phyloP scores from a whole-genome alignment of 1,284 basidiomycete genomes.

The Rhodotorula mucilaginosa region DNA sequence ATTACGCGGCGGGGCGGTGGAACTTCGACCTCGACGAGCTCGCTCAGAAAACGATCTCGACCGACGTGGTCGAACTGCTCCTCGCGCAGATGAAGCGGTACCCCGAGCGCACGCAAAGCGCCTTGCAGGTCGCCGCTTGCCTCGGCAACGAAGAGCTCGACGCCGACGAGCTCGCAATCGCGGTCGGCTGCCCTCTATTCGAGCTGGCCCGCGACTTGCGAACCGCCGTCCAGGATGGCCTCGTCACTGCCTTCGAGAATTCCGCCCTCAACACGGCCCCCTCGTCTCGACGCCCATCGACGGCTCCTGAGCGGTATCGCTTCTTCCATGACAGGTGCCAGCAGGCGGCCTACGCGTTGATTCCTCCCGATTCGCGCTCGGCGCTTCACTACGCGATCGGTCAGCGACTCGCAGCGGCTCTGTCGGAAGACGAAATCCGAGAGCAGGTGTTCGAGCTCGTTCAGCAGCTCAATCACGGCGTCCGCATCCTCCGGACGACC shows the following conservation, averaged over 20 bases:
- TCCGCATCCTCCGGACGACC: conserved; percentile 17
- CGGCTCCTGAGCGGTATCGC: conserved; percentile 11
- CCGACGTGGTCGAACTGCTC: conserved; percentile 39
- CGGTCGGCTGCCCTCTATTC: conserved; percentile 5
- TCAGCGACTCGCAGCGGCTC: conserved; percentile 16
- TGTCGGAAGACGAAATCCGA: conserved; percentile 9
- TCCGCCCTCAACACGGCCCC: background rate
- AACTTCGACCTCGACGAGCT: conserved; percentile 33
- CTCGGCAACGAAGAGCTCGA: conserved; percentile 34
- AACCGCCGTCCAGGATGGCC: conserved; percentile 29
- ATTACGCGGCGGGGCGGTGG: conserved; percentile 24
- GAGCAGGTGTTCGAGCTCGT: conserved; percentile 37
- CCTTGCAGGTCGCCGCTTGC: conserved; percentile 32
- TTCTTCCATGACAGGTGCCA: conserved; percentile 41
- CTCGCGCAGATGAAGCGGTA: conserved; percentile 30
- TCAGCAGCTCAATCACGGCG: conserved; percentile 37
- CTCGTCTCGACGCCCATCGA: conserved; percentile 8
- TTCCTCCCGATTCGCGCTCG: conserved; percentile 11
- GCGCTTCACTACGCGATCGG: conserved; percentile 32
- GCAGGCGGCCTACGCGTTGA: conserved; percentile 39
- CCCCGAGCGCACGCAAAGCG: conserved; percentile 8
- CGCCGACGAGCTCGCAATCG: conserved; percentile 19
- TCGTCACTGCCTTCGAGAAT: conserved; percentile 24
- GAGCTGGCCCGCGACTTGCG: conserved; percentile 29
- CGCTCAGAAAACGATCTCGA: conserved; percentile 25